Evolutionary conservation across 768 basidiomycete species (phyloP), one percentile per base, ranked within the genome.

Genomic region (Boletellus ananas): DNA sequence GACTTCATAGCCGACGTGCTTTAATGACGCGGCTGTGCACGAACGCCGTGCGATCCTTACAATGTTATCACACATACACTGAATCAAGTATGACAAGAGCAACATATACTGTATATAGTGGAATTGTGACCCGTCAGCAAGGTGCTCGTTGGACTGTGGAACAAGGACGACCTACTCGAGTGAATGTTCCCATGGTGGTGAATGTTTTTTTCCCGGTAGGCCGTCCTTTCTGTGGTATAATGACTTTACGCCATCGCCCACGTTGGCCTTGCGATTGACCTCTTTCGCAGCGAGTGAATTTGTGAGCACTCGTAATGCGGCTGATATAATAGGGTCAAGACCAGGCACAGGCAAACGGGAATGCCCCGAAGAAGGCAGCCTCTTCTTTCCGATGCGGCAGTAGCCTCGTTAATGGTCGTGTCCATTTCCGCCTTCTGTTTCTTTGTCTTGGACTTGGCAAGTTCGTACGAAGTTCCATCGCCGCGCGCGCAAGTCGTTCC

Each of bases 131-230:
- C 9, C 12, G 11, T 64, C n/a, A 63, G 38, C 35, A 40, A 18
- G 16, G 20, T 2, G 7, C 16, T n/a, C 2, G 14, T 12, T 38
- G 2, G 9, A 46, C 16, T 17, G 39, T 7, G 11, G 2, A 31
- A 44, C 6, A 44, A 7, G 9, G 12, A 17, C 1, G 13, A 74
- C 92, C 68, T 63, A 93, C 92, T 71, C 93, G 80, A 9, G 88
- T 94, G 58, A 94, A 96, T 12, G 93, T 95, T 16, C 85, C 83
- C 79, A 85, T 88, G 1, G 92, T 94, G 79, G 91, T 91, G 59
- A 93, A 94, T 6, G 90, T 93, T 70, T 88, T 87, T 63, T 92
- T 90, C 63, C 73, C 44, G 76, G 70, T 14, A 74, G 76, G 18
- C 80, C 78, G 50, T 82, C 80, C 11, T 72, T 66, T 36, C 70